A percentile compares a stretch with the other conserved stretches of the same genome.
These are phyloP conservation scores for Amanita inopinata DNA, from an alignment of 768 basidiomycete genomes.

Conservation along the genomic window DNA sequence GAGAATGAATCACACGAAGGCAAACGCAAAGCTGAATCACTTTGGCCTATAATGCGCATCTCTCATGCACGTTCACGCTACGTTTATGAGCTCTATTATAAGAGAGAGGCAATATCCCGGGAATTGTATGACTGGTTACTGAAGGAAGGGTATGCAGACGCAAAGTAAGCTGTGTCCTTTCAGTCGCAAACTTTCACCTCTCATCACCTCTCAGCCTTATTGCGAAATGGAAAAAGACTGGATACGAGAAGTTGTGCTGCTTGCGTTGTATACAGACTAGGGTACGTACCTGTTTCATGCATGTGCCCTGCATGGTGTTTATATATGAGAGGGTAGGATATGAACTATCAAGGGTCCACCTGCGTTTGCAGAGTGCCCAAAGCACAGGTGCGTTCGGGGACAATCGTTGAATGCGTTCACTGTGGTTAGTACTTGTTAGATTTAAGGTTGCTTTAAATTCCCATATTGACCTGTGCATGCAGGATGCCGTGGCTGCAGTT, in stretches of 20 bases:
- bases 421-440: slow-evolving; percentile 59
- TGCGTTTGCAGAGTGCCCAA: slow-evolving; percentile 98
- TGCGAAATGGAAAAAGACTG: slow-evolving; percentile 99
- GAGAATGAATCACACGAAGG: slow-evolving; percentile 99
- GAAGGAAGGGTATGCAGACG: slow-evolving; percentile 95
- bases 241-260: slow-evolving; percentile 98
- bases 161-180: slow-evolving; percentile 55
- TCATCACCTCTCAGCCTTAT: slow-evolving; percentile 53
- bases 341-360: slow-evolving; percentile 98
- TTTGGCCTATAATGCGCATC: slow-evolving; percentile 98
- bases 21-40: slow-evolving; percentile 85
- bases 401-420: slow-evolving; percentile 92
- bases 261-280: slow-evolving; percentile 92
- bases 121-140: slow-evolving; percentile 96
- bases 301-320: slow-evolving; percentile 1
- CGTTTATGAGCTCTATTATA: slow-evolving; percentile 98
- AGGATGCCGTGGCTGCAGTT: slow-evolving; percentile 91
- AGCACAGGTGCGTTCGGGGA: slow-evolving; percentile 80
- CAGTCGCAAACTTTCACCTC: background rate
- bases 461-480: slow-evolving; percentile 5
- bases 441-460: background rate
- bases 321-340: slow-evolving; percentile 62
- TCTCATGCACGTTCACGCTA: slow-evolving; percentile 93
- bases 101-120: slow-evolving; percentile 88
- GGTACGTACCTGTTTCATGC: slow-evolving; percentile 31